Percentiles rank a stretch among this genome's conserved stretches.
These are phyloP conservation scores for Drosera spatulata DNA, from an alignment of 179 eudicot species.

Conservation along the genomic window DNA sequence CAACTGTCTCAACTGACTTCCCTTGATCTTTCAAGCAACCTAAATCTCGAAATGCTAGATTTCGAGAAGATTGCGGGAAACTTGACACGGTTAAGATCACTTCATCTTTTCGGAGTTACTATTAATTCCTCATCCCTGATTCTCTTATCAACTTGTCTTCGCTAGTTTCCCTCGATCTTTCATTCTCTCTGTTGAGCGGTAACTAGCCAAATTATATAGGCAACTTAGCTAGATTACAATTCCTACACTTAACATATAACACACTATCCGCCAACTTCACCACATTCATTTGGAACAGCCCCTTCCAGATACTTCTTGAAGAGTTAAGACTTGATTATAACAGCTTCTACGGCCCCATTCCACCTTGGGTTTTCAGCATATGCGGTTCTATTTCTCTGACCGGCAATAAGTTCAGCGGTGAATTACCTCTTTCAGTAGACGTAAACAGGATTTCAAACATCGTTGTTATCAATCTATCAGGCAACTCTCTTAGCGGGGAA, in stretches of 20 bases:
- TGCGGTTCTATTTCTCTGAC: too few relatives aligned
- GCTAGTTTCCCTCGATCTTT: constrained; percentile 9
- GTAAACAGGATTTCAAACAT: not conserved
- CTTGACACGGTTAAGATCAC: too few relatives aligned
- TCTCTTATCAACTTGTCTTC: constrained; percentile 8
- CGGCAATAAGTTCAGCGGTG: not conserved
- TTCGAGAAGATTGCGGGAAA: too few relatives aligned
- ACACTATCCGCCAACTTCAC: constrained; percentile 7
- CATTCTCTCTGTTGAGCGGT: constrained; percentile 15
- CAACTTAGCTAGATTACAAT: constrained; percentile 1
- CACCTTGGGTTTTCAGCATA: too few relatives aligned
- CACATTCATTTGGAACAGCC: not conserved
- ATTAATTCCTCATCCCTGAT: too few relatives aligned
- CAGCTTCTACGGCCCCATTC: too few relatives aligned
- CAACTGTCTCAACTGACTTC: too few relatives aligned
- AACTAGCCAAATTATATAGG: constrained; percentile 12
- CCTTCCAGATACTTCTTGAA: too few relatives aligned
- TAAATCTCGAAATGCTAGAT: too few relatives aligned
- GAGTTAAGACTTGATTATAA: too few relatives aligned
- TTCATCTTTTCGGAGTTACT: too few relatives aligned
- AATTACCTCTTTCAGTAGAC: not conserved
- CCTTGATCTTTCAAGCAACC: too few relatives aligned
- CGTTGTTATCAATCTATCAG: not conserved
- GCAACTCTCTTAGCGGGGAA: not conserved
- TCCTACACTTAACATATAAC: constrained; percentile 13